Percentiles rank a stretch among this genome's conserved stretches.
These are phyloP conservation scores for Bacidia gigantensis DNA, from an alignment of 495 filamentous ascomycete species.

Conservation along the genomic window DNA sequence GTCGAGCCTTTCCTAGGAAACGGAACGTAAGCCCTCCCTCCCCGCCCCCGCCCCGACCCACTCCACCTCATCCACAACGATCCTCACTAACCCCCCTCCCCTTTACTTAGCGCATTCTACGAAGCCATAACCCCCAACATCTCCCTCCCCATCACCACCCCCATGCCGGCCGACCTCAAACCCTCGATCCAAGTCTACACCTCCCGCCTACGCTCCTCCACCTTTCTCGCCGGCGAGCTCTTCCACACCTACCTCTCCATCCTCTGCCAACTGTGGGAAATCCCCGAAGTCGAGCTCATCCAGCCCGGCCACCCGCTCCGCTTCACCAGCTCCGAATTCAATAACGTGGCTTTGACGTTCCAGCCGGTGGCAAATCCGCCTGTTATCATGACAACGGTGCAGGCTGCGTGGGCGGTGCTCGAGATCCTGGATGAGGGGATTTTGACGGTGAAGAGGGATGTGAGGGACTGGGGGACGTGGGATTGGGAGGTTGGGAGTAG, in stretches of 20 bases:
- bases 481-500: no score
- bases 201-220: neutral
- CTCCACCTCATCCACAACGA: neutral
- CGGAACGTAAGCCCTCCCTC: neutral
- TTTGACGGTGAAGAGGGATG: neutral
- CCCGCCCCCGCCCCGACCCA: no score
- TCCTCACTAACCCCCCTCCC: neutral
- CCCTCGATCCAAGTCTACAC: neutral
- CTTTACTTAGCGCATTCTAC: neutral
- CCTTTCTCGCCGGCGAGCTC: neutral
- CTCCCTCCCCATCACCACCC: neutral
- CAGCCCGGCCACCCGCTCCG: neutral
- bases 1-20: neutral
- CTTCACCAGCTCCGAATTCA: neutral
- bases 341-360: neutral
- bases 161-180: neutral
- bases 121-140: neutral
- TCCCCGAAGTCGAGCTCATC: neutral
- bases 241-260: neutral
- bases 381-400: neutral
- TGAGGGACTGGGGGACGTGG: neutral
- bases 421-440: neutral
- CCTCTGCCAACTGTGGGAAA: neutral
- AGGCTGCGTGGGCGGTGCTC: neutral
- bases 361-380: neutral